Evolutionary conservation across 805 yeast genomes (phyloP), one percentile per base, ranked within the genome.

Genomic region (Metschnikowia similis): DNA sequence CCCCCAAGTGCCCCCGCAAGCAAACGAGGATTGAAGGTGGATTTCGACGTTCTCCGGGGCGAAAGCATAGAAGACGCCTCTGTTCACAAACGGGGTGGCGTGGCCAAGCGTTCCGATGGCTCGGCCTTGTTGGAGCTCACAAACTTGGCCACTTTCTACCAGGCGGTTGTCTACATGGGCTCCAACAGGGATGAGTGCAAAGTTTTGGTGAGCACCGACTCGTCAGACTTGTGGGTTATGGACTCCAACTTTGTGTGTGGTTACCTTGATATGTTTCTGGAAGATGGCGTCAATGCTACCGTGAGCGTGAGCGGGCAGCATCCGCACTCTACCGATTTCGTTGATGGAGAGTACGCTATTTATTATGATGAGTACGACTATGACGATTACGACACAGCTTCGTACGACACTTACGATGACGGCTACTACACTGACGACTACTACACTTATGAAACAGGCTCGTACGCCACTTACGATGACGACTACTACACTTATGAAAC

Each of bases 131-230:
- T 35, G 9, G 13, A 36, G 28, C 39, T 36, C 11, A 16, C 13
- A 28, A 36, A 36, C 28, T 4, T 17, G 39, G 16, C 13, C 6
- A 36, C 39, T 6, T 36, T 17, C 9, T 36, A 36, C 39, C n/a
- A 6, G 27, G 27, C 27, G 9, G 27, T 17, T 10, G 27, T 52
- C 38, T 31, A 38, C 35, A 21, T 49, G 41, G 76, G 76, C 9
- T 63, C 69, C 8, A 55, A 62, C 39, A 44, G 53, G 39, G 66
- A 70, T 27, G 42, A 56, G 31, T 63, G 61, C 9, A 58, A 62
- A 8, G 72, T 71, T 2, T 60, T 69, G 53, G 65, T 72, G 9
- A 76, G 71, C 54, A 72, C 76, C 27, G 77, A 76, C 3, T 69
- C 75, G 6, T 67, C 74, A 8, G 77, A 72, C 54, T 61, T 72